Percentiles rank a stretch among this genome's conserved stretches.
Evolutionary conservation across 2,329 filamentous ascomycete species (phyloP).

Genomic region (Neurospora sp.): DNA sequence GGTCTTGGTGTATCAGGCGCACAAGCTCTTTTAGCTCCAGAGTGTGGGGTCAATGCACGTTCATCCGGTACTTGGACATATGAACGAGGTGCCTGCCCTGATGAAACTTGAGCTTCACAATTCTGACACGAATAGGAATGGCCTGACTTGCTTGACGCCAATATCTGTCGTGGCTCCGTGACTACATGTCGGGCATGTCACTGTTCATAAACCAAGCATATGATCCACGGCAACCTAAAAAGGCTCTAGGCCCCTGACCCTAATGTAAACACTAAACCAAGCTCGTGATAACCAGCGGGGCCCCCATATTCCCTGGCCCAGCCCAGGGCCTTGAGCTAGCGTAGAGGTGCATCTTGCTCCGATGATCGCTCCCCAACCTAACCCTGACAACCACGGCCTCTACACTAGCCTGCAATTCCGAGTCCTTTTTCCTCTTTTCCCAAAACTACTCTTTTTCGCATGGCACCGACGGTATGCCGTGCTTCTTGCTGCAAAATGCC

Average conservation of each 20-base stretch:
- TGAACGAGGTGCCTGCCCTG: not conserved
- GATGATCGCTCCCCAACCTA: not conserved
- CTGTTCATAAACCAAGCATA: not conserved
- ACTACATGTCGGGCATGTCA: not conserved
- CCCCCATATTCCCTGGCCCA: not conserved
- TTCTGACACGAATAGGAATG: not conserved
- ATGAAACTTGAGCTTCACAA: not conserved
- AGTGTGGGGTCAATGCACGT: not conserved
- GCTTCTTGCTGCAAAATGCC: slow-evolving; percentile 16
- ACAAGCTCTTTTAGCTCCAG: not conserved
- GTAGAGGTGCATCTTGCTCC: not conserved
- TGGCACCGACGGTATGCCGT: slow-evolving; percentile 20
- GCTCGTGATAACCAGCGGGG: not conserved
- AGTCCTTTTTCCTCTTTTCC: not conserved
- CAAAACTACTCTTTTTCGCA: slow-evolving; percentile 9
- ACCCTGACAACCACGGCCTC: not conserved
- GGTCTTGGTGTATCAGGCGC: not conserved
- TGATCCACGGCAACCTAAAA: not conserved
- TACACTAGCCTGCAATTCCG: not conserved
- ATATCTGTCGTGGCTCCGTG: not conserved
- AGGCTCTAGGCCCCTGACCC: not conserved
- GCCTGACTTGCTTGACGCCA: not conserved
- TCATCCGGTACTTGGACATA: not conserved
- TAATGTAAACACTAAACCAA: not conserved
- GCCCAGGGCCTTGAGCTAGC: not conserved